Evolutionary conservation across 768 basidiomycete genomes (phyloP).

Genomic region (Mycena filopes): DNA sequence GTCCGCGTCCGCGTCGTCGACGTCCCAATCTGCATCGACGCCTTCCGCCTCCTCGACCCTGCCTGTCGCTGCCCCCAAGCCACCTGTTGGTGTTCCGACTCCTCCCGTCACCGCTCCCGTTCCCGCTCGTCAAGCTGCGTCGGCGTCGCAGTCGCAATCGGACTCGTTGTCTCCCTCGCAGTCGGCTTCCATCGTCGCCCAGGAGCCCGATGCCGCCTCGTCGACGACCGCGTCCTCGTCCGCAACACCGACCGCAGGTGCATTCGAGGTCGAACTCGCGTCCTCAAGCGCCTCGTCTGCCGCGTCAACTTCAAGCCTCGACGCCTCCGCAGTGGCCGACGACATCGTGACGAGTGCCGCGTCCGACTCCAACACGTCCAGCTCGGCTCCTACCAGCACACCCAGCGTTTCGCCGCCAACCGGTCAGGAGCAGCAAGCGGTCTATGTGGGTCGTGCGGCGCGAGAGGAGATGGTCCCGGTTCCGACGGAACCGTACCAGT

Average conservation of each 20-base stretch:
- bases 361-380: conserved; percentile 11
- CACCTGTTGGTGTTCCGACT: too few species aligned
- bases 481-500: too few species aligned
- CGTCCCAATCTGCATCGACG: neutral
- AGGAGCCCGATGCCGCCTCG: conserved; percentile 37
- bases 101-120: conserved; percentile 46
- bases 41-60: too few species aligned
- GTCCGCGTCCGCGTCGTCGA: conserved; percentile 23
- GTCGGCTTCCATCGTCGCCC: conserved; percentile 40
- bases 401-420: neutral
- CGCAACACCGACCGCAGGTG: conserved; percentile 7
- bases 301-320: conserved; percentile 47
- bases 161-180: conserved; percentile 30
- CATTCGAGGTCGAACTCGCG: conserved; percentile 23
- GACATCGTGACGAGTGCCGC: conserved; percentile 21
- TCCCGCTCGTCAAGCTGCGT: conserved; percentile 67
- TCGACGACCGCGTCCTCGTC: conserved; percentile 18
- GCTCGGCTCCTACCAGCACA: conserved; percentile 4
- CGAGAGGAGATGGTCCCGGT: too few species aligned
- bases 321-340: conserved; percentile 41
- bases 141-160: conserved; percentile 47
- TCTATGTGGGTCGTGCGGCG: neutral
- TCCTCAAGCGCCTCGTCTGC: conserved; percentile 38
- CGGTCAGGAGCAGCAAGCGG: conserved; percentile 13
- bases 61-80: too few species aligned